Evolutionary conservation across 768 basidiomycete species (phyloP), one percentile per base, ranked within the genome.

Genomic region (Fomitopsis serialis): DNA sequence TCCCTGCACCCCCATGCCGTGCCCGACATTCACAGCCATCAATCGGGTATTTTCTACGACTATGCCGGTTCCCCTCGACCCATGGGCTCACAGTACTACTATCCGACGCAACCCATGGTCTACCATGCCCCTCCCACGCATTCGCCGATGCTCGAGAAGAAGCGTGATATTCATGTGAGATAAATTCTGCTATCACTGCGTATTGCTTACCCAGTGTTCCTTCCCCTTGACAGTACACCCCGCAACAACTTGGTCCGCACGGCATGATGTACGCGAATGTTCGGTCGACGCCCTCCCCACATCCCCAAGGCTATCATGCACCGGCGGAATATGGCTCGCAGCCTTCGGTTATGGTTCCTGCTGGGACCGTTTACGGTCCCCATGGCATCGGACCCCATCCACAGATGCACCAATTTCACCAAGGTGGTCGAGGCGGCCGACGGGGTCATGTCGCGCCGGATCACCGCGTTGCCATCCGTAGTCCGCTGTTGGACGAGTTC

Each of bases 401-500:
- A 32, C 29, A 32, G 21, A 53, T 59, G 52, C 55, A 42, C 17
- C 17, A 55, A 34, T 61, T 63, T 46, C 55, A 55, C 10, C 76
- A 74, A 24, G 63, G 60, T 11, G 54, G 71, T 47, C 79, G 79
- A 46, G 71, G 72, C 19, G 66, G 66, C 29, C 79, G 80, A 32
- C 80, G 78, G 40, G 69, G 70, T 19, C 78, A 77, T 29, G 66
- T 69, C 32, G 66, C 59, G 8, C 54, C 71, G 0, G 55, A 48
- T 19, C 37, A 49, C 34, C 46, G 40, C 27, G 48, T 66, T 5
- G 67, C 75, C 13, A 63, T 82, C 54, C 80, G 89, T 48, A 93
- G 89, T 66, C 76, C 85, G 9, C 62, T 90, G 36, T 69, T 97
- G 48, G 91, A 95, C 52, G 90, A 94, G 54, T 97, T 95, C 68